A percentile compares a stretch with the other conserved stretches of the same genome.
phyloP scores from a whole-genome alignment of 352 stramenopile species.

The Phytophthora lateralis region DNA sequence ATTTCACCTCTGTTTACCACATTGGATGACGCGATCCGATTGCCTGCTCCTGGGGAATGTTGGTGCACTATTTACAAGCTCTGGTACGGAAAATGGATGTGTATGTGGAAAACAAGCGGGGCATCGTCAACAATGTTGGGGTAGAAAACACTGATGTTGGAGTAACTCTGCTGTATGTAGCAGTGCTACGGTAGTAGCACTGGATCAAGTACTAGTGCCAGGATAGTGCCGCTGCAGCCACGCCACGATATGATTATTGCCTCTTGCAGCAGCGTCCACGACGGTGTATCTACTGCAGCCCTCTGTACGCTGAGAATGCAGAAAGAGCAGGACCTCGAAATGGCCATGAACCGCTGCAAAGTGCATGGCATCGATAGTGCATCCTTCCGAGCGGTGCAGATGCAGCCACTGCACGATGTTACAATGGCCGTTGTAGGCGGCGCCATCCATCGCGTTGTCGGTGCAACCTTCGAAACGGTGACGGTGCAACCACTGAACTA shows the following conservation, averaged over 20 bases:
- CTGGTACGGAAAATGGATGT: too few relatives aligned
- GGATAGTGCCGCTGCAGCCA: constrained; percentile 28
- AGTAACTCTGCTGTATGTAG: too few relatives aligned
- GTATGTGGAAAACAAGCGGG: too few relatives aligned
- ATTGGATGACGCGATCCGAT: constrained; percentile 10
- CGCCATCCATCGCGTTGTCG: constrained; percentile 24
- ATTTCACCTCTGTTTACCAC: constrained; percentile 19
- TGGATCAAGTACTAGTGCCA: not conserved
- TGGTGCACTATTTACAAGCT: not conserved
- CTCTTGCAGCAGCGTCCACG: constrained; percentile 20
- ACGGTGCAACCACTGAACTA: constrained; percentile 28
- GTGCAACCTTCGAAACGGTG: constrained; percentile 21
- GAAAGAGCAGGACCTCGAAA: constrained; percentile 41
- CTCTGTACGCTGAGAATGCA: constrained; percentile 36
- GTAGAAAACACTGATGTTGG: not conserved
- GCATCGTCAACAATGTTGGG: constrained; percentile 18
- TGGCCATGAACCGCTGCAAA: constrained; percentile 34
- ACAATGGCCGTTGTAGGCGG: constrained; percentile 19
- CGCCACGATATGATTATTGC: constrained; percentile 14
- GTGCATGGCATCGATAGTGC: constrained; percentile 39
- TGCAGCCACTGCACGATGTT: constrained; percentile 28
- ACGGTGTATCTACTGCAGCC: constrained; percentile 27
- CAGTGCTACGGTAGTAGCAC: not conserved
- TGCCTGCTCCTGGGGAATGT: not conserved
- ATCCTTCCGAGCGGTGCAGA: constrained; percentile 28